Base-by-base conservation (phyloP, 2,329 filamentous ascomycete species). In the Mycocentrospora acerina region DNA sequence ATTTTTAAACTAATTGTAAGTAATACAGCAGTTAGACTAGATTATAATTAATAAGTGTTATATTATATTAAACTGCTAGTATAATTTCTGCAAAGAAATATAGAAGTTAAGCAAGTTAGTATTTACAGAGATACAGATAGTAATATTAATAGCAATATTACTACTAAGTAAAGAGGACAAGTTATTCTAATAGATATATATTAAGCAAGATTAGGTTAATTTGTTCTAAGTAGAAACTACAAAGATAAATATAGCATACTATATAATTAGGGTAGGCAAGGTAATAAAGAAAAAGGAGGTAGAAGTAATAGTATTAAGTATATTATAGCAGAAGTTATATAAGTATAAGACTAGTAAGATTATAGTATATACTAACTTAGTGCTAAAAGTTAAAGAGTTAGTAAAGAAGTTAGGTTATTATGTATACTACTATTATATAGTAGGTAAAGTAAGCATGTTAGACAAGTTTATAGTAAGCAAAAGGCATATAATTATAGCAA, bases 11-110 rank as follows among this genome's bases (percentile, higher is more conserved):
- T 34, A 37, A 28, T 33, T 53, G 18, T 37, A 34, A 34, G 39
- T 25, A 29, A 52, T 32, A 25, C 13, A 32, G 22, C 38, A 44
- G 37, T 29, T 59, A 29, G 48, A 59, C 40, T 29, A 37, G 24
- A 49, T 57, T 29, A 35, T 58, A 14, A 44, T 55, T 16, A 31
- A 55, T 34, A 40, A 56, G 29, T 56, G 27, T 29, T 35, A 58
- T 37, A 40, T 55, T n/a, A 31, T 57, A 17, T 48, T 58, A 16
- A 48, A 57, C 35, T 31, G 36, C 10, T 31, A 19, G 16, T 41
- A 40, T 7, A 36, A 25, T 15, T 54, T 51, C 36, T 33, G 35
- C 9, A 49, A 35, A 17, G 15, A 44, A 31, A 40, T 58, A 18
- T 14, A 49, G 35, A 17, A 42, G 36, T 39, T 53, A 22, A 40